Evolutionary conservation across 2,329 filamentous ascomycete species (phyloP), one percentile per base, ranked within the genome.

Genomic region (Tolypocladium inflatum): DNA sequence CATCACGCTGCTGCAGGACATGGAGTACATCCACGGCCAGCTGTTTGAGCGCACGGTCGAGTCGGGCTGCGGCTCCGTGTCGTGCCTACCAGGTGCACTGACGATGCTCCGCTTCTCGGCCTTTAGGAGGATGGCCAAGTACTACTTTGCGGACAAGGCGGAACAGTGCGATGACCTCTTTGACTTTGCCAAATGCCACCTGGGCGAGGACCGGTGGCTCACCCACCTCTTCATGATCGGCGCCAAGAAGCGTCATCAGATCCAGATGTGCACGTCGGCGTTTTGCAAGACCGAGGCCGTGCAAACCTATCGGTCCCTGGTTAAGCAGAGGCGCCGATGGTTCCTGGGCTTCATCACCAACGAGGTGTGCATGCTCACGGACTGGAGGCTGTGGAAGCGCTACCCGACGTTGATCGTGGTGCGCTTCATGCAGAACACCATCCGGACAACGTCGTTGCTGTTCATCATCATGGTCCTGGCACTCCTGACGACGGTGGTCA

Each of bases 201-300:
- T 97, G 50, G 94, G 94, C 43, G 94, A 97, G 73, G 94, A 99
- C 73, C 83, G 93, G 62, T 97, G 93, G 92, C 81, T 97, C 58
- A 99, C 93, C 1, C 94, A 99, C 77, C 81, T 99, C 59, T 97
- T 99, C 79, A 99, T 99, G 94, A 94, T 97, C 67, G 92, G 91
- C 30, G 92, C 93, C 51, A 90, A 91, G 76, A 86, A 95, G 71
- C 83, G 90, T 45, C 95, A 96, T 72, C 94, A 97, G 73, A 97
- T 97, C 61, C 91, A 96, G 74, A 93, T 97, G 87, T 97, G 94
- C 73, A 96, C 92, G 1, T 93, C 91, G 57, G 94, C 93, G 9
- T 97, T 97, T 71, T 97, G 94, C 82, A 97, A 97, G 75, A 97
- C 94, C 0, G 93, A 97, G 73, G 93, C 94, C 30, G 93, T 97